These are phyloP conservation scores for Penicillium samsonianum DNA, from an alignment of 495 filamentous ascomycete genomes.

Conservation along the genomic window DNA sequence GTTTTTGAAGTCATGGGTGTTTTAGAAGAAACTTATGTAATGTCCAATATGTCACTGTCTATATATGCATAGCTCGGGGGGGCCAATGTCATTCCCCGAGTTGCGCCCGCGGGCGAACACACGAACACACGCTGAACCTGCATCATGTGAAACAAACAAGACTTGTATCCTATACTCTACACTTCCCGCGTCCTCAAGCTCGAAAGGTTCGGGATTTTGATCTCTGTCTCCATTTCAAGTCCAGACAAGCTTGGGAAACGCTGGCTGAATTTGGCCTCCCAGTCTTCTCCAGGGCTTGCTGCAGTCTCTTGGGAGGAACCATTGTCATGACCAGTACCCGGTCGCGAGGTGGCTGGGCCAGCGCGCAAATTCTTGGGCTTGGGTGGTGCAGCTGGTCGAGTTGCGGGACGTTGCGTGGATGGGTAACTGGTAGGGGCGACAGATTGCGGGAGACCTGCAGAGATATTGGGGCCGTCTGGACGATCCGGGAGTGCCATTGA, in stretches of 20 bases:
- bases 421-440: constrained; percentile 27
- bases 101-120: constrained; percentile 16
- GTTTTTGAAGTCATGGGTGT: background rate
- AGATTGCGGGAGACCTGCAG: constrained; percentile 22
- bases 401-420: constrained; percentile 27
- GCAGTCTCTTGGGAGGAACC: constrained; percentile 27
- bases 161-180: constrained; percentile 22
- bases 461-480: constrained; percentile 22
- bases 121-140: constrained; percentile 28
- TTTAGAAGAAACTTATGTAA: constrained; percentile 8
- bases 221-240: constrained; percentile 77
- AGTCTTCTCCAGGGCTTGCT: constrained; percentile 53
- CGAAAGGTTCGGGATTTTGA: constrained; percentile 46
- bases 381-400: constrained; percentile 55
- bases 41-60: constrained; percentile 28
- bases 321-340: constrained; percentile 26
- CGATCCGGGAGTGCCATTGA: constrained; percentile 19
- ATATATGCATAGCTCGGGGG: constrained; percentile 28
- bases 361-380: constrained; percentile 62
- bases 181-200: constrained; percentile 47
- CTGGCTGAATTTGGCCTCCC: constrained; percentile 75
- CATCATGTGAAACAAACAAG: constrained; percentile 21
- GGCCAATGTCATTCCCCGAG: constrained; percentile 26
- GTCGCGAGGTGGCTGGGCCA: constrained; percentile 34
- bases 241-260: constrained; percentile 78